Evolutionary conservation across 139 green algal species (phyloP).

Genomic region (Protoeuglena noctilucae): DNA sequence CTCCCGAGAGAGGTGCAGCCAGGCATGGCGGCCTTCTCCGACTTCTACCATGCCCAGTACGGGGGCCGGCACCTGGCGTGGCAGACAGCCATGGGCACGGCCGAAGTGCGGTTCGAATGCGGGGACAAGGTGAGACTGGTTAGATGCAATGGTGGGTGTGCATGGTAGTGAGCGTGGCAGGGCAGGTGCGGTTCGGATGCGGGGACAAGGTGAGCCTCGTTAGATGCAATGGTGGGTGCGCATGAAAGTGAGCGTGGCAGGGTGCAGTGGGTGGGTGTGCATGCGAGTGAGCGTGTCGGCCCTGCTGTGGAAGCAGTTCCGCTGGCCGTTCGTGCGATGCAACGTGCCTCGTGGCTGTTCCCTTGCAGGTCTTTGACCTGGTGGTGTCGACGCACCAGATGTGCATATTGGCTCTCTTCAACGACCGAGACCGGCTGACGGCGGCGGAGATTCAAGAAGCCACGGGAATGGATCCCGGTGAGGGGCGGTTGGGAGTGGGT

Average conservation of each 20-base stretch:
- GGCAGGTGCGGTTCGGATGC: too few relatives aligned
- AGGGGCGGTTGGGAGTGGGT: too few relatives aligned
- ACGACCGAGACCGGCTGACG: slow-evolving; percentile 46
- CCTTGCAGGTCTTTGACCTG: slow-evolving; percentile 45
- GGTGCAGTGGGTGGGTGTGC: too few relatives aligned
- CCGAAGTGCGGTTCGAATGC: background rate
- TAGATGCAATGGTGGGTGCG: background rate
- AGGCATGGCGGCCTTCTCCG: slow-evolving; percentile 50
- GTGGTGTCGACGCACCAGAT: slow-evolving; percentile 75
- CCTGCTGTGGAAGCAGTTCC: too few relatives aligned
- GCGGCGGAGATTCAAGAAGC: slow-evolving; percentile 46
- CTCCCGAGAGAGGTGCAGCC: slow-evolving; percentile 67
- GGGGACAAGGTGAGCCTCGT: too few relatives aligned
- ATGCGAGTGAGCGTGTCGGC: too few relatives aligned
- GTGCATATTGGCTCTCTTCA: slow-evolving; percentile 91
- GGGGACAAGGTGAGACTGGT: too few relatives aligned
- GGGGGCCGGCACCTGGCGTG: slow-evolving; percentile 78
- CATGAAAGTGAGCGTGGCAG: too few relatives aligned
- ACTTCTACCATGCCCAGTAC: slow-evolving; percentile 66
- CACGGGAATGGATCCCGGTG: slow-evolving; percentile 56
- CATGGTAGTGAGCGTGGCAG: too few relatives aligned
- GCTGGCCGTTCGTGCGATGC: background rate
- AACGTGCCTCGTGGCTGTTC: background rate
- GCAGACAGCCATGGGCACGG: slow-evolving; percentile 89
- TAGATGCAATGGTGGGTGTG: too few relatives aligned